These are phyloP conservation scores for Zymoseptoria pseudotritici DNA, from an alignment of 2,329 filamentous ascomycete genomes.

Conservation along the genomic window DNA sequence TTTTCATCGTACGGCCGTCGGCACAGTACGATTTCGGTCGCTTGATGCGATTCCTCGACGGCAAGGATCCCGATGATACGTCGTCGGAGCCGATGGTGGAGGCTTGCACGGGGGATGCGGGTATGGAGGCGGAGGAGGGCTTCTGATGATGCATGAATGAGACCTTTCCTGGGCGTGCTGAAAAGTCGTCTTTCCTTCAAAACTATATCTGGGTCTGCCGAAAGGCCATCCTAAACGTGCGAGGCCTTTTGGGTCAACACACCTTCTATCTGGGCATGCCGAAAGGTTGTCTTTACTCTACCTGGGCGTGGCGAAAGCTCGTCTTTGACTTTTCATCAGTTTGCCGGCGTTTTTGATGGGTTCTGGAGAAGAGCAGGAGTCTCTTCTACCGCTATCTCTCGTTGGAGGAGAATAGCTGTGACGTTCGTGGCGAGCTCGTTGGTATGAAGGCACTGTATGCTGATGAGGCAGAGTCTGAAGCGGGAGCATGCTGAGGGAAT, in stretches of 20 bases:
- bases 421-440: neutral
- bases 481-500: neutral
- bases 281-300: neutral
- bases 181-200: neutral
- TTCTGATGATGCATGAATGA: neutral
- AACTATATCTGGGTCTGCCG: neutral
- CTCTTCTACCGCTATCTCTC: neutral
- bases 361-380: neutral
- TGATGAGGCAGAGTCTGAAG: neutral
- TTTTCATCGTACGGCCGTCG: too few relatives aligned
- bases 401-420: neutral
- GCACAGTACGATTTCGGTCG: too few relatives aligned
- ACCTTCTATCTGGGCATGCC: too few relatives aligned
- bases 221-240: neutral
- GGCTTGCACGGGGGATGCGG: neutral
- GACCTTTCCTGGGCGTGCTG: neutral
- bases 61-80: too few relatives aligned
- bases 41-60: too few relatives aligned
- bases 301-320: neutral
- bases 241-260: too few relatives aligned
- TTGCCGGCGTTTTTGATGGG: neutral
- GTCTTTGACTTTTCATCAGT: neutral
- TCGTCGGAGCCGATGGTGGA: too few relatives aligned
- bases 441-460: neutral
- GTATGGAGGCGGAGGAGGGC: neutral